Evolutionary conservation across 495 filamentous ascomycete species (phyloP).

Genomic region (Ramalina peruviana): DNA sequence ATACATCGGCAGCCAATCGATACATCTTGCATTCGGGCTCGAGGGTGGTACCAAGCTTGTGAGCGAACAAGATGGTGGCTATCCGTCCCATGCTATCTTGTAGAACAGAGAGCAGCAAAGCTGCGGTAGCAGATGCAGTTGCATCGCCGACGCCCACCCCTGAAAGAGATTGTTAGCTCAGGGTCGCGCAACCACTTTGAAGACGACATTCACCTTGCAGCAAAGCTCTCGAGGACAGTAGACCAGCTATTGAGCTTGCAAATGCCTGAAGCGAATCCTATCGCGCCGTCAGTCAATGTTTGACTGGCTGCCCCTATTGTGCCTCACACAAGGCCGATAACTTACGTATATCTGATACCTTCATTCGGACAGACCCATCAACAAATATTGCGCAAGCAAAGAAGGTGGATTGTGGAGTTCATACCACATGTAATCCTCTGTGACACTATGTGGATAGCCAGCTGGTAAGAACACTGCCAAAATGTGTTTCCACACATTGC

Average conservation of each 20-base stretch:
- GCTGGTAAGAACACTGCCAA: conserved; percentile 78
- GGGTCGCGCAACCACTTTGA: background rate
- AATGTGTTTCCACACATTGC: conserved; percentile 24
- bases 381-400: background rate
- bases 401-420: conserved; percentile 13
- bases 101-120: conserved; percentile 71
- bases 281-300: background rate
- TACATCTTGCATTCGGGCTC: conserved; percentile 94
- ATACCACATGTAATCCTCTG: conserved; percentile 73
- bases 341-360: conserved; percentile 66
- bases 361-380: background rate
- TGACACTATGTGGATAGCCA: conserved; percentile 86
- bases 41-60: conserved; percentile 70
- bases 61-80: conserved; percentile 84
- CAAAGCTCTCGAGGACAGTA: conserved; percentile 78
- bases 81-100: conserved; percentile 76
- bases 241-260: conserved; percentile 78
- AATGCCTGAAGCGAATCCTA: conserved; percentile 95
- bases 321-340: conserved; percentile 8
- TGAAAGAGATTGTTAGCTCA: conserved; percentile 18
- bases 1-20: conserved; percentile 75
- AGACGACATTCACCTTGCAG: conserved; percentile 48
- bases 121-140: conserved; percentile 69
- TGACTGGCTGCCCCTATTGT: conserved; percentile 4
- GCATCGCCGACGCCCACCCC: conserved; percentile 85